Base-by-base conservation (phyloP, 1,139 yeast species). In the Candida frijolesensis region DNA sequence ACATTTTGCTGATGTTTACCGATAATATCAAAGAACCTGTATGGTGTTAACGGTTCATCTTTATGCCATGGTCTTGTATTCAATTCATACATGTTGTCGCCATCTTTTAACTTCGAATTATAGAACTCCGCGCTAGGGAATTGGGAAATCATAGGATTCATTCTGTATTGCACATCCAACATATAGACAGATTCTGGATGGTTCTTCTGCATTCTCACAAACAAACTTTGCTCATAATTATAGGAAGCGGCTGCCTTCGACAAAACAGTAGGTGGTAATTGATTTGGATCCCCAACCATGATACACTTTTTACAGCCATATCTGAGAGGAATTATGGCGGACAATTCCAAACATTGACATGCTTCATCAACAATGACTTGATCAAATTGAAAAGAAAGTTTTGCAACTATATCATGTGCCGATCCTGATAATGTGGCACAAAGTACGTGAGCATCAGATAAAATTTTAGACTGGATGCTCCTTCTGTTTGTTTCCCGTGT, bases 231-330 rank as follows among this genome's bases (percentile, higher is more conserved):
- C 56, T 94, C 97, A 63, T 95, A 95, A 43, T 84, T 83, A 55
- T 79, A 81, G 6, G 82, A 76, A 1, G 96, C 85, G 1, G 98
- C 98, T 8, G 84, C 85, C 60, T 88, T 92, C 0, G 99, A 94
- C 25, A 95, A 70, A n/a, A 95, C 99, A 0, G 99, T 95, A 0
- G 99, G 99, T 0, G 99, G 99, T 55, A 95, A 78, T 71, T 95
- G 99, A 64, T 94, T 92, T 2, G 99, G 99, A 73, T 95, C 99
- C 63, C 99, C 99, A 47, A 95, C 99, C 97, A 95, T 89, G 46
- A 95, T 87, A 72, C 98, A 92, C 51, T 85, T 84, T 55, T 79
- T 84, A 61, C 96, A 89, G 1, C 99, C 99, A 65, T 92, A 95
- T 62, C 96, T 78, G 57, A 95, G 75, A 0, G 99, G 99, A 61